Conservation (phyloP, 2,329 filamentous ascomycete genomes). For the Colletotrichum graminicola region DNA sequence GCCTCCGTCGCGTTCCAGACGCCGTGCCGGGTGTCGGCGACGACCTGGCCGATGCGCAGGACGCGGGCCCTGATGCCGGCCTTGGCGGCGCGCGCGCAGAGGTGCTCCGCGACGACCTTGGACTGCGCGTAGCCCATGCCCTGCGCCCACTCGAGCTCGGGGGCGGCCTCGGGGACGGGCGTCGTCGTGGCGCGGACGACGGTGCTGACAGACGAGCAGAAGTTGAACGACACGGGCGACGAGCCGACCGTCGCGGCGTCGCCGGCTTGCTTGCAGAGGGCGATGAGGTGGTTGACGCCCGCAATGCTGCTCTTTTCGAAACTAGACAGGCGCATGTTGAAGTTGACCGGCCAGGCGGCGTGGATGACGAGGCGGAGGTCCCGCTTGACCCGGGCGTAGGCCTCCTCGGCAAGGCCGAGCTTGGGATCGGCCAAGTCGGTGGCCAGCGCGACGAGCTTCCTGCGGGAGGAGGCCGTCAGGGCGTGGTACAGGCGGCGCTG, state of each 20-base stretch:
- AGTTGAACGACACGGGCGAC: constrained; percentile 54
- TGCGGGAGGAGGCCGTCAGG: constrained; percentile 38
- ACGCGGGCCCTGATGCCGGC: constrained; percentile 51
- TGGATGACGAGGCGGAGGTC: constrained; percentile 61
- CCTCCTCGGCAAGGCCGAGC: constrained; percentile 53
- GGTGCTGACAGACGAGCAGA: constrained; percentile 64
- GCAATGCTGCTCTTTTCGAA: constrained; percentile 63
- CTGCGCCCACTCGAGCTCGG: constrained; percentile 54
- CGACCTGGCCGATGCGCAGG: constrained; percentile 64
- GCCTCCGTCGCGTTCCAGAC: constrained; percentile 66
- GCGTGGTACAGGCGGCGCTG: constrained; percentile 52
- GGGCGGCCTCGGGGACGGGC: constrained; percentile 52
- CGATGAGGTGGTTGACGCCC: constrained; percentile 59
- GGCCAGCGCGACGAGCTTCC: constrained; percentile 47
- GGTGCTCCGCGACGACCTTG: constrained; percentile 55
- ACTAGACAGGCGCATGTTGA: constrained; percentile 63
- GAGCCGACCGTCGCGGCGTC: constrained; percentile 13
- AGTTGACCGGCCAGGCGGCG: constrained; percentile 68
- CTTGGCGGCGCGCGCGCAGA: constrained; percentile 51
- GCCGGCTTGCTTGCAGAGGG: constrained; percentile 47
- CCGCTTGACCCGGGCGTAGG: constrained; percentile 47
- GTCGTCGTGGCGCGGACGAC: constrained; percentile 51
- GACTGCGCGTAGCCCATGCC: constrained; percentile 59
- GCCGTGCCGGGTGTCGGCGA: constrained; percentile 60
- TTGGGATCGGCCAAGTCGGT: constrained; percentile 54